Percentiles rank a stretch among this genome's conserved stretches.
phyloP scores from a whole-genome alignment of 1,284 basidiomycete species.

The Trichosporon coremiiforme region DNA sequence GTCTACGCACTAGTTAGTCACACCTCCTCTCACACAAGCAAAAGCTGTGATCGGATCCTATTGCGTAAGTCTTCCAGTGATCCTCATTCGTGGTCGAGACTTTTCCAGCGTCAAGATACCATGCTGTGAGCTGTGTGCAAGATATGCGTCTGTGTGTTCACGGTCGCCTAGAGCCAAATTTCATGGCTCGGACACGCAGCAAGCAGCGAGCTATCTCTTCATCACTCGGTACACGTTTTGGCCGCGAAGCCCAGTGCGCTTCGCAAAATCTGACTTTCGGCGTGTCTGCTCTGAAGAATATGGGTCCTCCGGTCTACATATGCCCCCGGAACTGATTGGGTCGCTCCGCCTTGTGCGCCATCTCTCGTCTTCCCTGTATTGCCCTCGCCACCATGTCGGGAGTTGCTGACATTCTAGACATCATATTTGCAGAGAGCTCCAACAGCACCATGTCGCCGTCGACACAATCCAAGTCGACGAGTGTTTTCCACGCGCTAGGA shows the following conservation, averaged over 20 bases:
- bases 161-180: not conserved
- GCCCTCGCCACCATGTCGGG: conserved; percentile 2
- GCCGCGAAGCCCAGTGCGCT: not conserved
- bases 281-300: not conserved
- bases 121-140: not conserved
- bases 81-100: not conserved
- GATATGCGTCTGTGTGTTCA: not conserved
- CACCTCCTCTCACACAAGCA: not conserved
- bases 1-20: conserved; percentile 1
- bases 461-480: conserved; percentile 34
- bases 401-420: not conserved
- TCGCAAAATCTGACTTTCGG: not conserved
- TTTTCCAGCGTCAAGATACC: not conserved
- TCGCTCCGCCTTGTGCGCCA: not conserved
- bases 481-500: conserved; percentile 53
- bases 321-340: not conserved
- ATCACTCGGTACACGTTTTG: conserved; percentile 1
- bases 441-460: conserved; percentile 24
- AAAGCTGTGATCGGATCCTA: conserved; percentile 4
- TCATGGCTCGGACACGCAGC: not conserved
- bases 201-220: not conserved
- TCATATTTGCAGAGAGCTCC: not conserved
- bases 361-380: conserved; percentile 8
- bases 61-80: conserved; percentile 9
- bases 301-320: not conserved